Evolutionary conservation across 768 basidiomycete species (phyloP).

Genomic region (Leccinum disarticulatum): DNA sequence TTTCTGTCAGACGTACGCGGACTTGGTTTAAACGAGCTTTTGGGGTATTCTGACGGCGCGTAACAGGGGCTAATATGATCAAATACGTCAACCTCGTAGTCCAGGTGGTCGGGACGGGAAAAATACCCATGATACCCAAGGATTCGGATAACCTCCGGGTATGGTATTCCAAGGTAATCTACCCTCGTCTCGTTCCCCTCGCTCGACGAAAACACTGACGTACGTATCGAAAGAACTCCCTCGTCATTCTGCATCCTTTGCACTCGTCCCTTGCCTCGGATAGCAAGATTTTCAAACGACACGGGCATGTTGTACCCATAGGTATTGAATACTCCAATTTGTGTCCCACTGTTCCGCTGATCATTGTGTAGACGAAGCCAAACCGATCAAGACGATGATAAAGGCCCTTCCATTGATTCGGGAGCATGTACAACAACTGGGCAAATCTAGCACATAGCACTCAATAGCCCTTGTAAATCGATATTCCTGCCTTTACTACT

Average conservation of each 20-base stretch:
- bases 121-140: conserved; percentile 52
- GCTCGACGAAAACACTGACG: conserved; percentile 4
- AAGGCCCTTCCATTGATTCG: conserved; percentile 64
- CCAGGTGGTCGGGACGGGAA: conserved; percentile 72
- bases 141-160: conserved; percentile 53
- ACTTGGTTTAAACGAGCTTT: neutral
- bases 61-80: conserved; percentile 51
- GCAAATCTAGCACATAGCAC: conserved; percentile 12
- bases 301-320: conserved; percentile 63
- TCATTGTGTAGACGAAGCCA: conserved; percentile 53
- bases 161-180: conserved; percentile 71
- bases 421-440: conserved; percentile 46
- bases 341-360: neutral
- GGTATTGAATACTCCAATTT: conserved; percentile 43
- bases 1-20: conserved; percentile 65
- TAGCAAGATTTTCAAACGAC: conserved; percentile 49
- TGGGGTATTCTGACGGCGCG: neutral
- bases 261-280: conserved; percentile 51
- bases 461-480: neutral
- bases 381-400: conserved; percentile 74
- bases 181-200: conserved; percentile 13
- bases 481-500: conserved; percentile 8
- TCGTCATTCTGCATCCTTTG: conserved; percentile 63
- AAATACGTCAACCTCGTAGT: conserved; percentile 68
- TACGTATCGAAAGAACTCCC: conserved; percentile 57